Base-by-base conservation (phyloP, 345 rosid species). In the Bruguiera parviflora region DNA sequence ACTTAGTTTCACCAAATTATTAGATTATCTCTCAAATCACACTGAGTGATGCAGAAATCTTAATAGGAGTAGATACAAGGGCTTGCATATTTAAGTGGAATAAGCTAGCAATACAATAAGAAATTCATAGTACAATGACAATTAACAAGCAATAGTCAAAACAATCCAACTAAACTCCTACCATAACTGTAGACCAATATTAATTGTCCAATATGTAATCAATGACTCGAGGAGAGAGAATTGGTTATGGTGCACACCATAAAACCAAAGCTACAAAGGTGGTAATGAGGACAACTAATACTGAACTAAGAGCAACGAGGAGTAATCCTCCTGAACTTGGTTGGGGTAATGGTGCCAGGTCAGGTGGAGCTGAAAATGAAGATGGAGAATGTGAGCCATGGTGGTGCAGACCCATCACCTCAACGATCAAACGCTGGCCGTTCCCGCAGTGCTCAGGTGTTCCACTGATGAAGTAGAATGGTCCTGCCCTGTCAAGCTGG, bases 391-490 rank as follows among this genome's bases (percentile, higher is more conserved):
- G 78, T 6, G 67, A 32, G 59, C 58, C 37, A 22, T 56, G 31
- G 29, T 67, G 75, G 75, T 89, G 90, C 62, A 28, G 63, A 25
- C 77, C 76, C 90, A 92, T 86, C 18, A 92, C 97, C 19, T 86
- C 86, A 5, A 86, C 87, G 4, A 86, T 64, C 66, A 92, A 73
- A 18, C 88, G 75, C 80, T 88, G 93, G 16, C 96, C 96, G 9
- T 69, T 82, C 29, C 63, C 80, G 83, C 97, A 92, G 67, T 85
- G 97, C 20, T 46, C 49, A 13, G 73, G 63, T 49, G 57, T 66
- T 27, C 93, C 93, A 65, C 92, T 88, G 21, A 88, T 85, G 89
- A 85, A 89, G 82, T 81, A 92, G 76, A 88, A 89, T 6, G 84
- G 84, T 2, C 96, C 97, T 18, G 92, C 82, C 75, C 81, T 80